These are phyloP conservation scores for Psidium guajava DNA, from an alignment of 345 rosid genomes.

Conservation along the genomic window DNA sequence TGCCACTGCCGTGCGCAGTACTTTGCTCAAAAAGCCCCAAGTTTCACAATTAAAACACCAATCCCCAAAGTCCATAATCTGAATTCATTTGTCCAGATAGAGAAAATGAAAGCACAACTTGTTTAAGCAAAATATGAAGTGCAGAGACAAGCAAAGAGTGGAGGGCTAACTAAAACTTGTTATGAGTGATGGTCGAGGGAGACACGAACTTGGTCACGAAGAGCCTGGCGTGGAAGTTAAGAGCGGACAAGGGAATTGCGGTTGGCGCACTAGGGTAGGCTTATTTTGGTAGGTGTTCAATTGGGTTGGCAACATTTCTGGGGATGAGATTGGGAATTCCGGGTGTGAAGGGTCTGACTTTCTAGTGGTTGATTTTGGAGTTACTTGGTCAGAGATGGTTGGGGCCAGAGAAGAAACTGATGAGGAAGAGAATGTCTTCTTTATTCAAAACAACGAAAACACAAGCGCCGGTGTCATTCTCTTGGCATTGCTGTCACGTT, in stretches of 20 bases:
- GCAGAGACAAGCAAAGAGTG: not conserved
- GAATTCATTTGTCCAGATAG: not conserved
- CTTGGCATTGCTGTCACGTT: not conserved
- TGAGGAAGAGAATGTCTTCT: not conserved
- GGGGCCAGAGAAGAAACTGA: not conserved
- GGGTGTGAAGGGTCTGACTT: not conserved
- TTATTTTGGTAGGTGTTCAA: not conserved
- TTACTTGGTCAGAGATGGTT: not conserved
- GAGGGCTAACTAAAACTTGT: not conserved
- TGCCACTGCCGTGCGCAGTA: not conserved
- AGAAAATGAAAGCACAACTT: not conserved
- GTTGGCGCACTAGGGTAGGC: not conserved
- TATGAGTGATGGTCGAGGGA: not conserved
- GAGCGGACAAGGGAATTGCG: accelerated
- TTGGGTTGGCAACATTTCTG: not conserved
- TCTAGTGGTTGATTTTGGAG: not conserved
- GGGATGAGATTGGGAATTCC: not conserved
- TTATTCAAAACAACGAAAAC: not conserved
- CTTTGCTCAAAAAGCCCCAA: not conserved
- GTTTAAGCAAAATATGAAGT: not conserved
- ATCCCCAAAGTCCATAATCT: not conserved
- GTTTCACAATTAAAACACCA: not conserved
- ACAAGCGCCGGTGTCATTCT: not conserved
- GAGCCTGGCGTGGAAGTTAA: not conserved
- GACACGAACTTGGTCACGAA: not conserved